These are phyloP conservation scores for Fraxinus albicans DNA, from an alignment of 305 asterid species.

Conservation along the genomic window DNA sequence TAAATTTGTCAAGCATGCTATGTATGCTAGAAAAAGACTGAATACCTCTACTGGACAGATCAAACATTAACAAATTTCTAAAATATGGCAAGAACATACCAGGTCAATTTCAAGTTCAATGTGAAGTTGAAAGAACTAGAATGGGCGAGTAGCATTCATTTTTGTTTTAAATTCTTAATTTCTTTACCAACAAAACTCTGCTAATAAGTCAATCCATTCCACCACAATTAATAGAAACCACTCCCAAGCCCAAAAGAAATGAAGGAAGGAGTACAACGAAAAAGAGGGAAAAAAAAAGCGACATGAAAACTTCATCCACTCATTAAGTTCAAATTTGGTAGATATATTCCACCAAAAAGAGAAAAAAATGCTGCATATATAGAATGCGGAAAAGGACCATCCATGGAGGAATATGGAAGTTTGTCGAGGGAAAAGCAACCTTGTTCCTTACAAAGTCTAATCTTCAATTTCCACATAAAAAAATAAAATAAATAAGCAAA, in stretches of 20 bases:
- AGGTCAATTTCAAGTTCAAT: conserved; percentile 10
- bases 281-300: not conserved
- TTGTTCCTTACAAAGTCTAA: not conserved
- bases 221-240: not conserved
- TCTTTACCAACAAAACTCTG: not conserved
- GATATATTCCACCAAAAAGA: not conserved
- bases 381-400: not conserved
- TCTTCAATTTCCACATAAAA: not conserved
- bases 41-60: not conserved
- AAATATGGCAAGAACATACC: not conserved
- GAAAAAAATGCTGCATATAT: not conserved
- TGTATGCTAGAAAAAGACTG: not conserved
- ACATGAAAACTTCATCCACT: not conserved
- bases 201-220: not conserved
- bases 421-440: not conserved
- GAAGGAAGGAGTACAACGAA: not conserved
- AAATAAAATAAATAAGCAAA: not conserved
- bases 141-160: not conserved
- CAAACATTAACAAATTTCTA: not conserved
- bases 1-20: not conserved
- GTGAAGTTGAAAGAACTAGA: not conserved
- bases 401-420: not conserved
- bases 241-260: not conserved
- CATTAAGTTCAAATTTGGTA: not conserved
- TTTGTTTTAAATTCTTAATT: conserved; percentile 1